Percentiles rank a stretch among this genome's conserved stretches.
phyloP scores from a whole-genome alignment of 2,329 filamentous ascomycete species.

The Xylariaceae sp. region DNA sequence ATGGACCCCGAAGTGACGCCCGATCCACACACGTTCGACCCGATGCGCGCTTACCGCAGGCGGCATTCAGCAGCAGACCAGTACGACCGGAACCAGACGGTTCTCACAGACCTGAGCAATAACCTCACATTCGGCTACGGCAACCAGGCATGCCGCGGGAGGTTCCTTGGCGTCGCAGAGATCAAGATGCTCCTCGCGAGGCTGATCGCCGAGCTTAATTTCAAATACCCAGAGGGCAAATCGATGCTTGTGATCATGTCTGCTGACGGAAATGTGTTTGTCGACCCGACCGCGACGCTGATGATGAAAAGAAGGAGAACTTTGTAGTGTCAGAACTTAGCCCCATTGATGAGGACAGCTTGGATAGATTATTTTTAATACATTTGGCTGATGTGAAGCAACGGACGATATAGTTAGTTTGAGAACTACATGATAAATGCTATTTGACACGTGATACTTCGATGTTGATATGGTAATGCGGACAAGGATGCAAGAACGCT shows the following conservation, averaged over 20 bases:
- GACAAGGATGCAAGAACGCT: too few relatives aligned
- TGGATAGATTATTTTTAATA: not conserved
- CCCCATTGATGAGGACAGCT: not conserved
- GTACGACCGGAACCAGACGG: conserved; percentile 1
- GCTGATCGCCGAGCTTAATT: conserved; percentile 3
- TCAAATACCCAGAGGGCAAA: conserved; percentile 6
- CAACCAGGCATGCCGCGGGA: conserved; percentile 5
- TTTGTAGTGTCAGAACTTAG: not conserved
- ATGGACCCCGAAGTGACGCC: conserved; percentile 2
- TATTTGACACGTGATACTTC: too few relatives aligned
- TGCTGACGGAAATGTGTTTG: conserved; percentile 8
- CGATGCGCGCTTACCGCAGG: conserved; percentile 5
- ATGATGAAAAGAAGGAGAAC: conserved; percentile 6
- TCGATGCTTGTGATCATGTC: conserved; percentile 3
- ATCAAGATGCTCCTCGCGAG: conserved; percentile 3
- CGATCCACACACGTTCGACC: conserved; percentile 5
- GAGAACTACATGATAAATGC: too few relatives aligned
- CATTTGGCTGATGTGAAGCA: too few relatives aligned
- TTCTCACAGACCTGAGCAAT: not conserved
- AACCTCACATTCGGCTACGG: conserved; percentile 8
- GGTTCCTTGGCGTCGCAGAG: conserved; percentile 1
- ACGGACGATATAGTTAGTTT: too few relatives aligned
- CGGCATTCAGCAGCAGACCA: conserved; percentile 1
- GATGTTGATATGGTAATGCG: too few relatives aligned
- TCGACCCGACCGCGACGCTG: conserved; percentile 4